Conservation (phyloP, 140 eudicot species). For the Ambrosia hybrid region DNA sequence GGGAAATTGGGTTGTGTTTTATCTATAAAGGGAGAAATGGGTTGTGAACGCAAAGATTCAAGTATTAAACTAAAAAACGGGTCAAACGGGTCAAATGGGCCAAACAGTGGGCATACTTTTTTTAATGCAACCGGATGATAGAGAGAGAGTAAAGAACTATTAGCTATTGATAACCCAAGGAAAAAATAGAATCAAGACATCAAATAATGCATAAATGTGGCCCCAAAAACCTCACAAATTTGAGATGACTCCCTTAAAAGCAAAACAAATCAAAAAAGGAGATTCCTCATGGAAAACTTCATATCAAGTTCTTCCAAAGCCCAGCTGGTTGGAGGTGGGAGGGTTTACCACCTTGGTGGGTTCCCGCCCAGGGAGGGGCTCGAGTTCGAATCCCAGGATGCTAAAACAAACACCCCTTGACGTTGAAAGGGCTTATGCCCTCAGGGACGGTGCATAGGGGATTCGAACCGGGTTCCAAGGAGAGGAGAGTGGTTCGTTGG, state of each 20-base stretch:
- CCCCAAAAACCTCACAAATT: constrained; percentile 25
- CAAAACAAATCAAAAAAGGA: constrained; percentile 4
- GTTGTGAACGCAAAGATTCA: not conserved
- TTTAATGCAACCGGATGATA: not conserved
- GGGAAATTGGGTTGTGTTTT: not conserved
- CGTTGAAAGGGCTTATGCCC: too few species aligned
- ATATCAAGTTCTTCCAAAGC: too few species aligned
- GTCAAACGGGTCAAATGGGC: not conserved
- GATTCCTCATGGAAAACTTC: too few species aligned
- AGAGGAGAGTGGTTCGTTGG: too few species aligned
- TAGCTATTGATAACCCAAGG: constrained; percentile 12
- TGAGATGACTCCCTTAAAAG: constrained; percentile 32
- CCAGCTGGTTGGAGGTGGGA: too few species aligned
- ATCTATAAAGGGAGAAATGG: not conserved
- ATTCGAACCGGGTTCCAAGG: too few species aligned
- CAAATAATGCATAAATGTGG: constrained; percentile 26
- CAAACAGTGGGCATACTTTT: not conserved
- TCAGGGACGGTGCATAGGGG: too few species aligned
- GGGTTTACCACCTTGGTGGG: too few species aligned
- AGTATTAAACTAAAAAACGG: not conserved
- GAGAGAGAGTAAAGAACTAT: not conserved
- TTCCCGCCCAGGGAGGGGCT: too few species aligned
- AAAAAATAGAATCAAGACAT: constrained; percentile 28
- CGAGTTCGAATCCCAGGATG: too few species aligned
- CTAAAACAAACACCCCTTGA: too few species aligned